phyloP scores from a whole-genome alignment of 2,329 filamentous ascomycete species.

The Fusarium sp. region DNA sequence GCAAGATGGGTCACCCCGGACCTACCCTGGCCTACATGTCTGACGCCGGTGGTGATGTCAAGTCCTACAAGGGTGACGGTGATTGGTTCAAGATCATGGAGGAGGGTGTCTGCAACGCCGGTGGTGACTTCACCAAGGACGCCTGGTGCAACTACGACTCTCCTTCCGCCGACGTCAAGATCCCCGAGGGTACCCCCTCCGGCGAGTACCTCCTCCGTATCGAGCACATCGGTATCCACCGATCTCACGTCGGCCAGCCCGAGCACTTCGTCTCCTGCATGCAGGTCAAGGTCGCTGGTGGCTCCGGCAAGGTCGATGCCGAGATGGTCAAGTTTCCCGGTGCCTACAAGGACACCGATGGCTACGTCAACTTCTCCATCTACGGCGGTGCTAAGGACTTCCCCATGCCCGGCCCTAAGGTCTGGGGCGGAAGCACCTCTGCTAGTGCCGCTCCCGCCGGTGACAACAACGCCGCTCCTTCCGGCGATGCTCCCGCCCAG shows the following conservation, averaged over 20 bases:
- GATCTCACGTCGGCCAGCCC: conserved; percentile 26
- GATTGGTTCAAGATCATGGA: conserved; percentile 30
- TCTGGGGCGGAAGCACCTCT: conserved; percentile 2
- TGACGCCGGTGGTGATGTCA: conserved; percentile 9
- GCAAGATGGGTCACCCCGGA: conserved; percentile 18
- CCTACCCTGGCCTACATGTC: conserved; percentile 30
- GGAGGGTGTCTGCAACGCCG: conserved; percentile 25
- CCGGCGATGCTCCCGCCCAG: not conserved
- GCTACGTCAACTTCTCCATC: conserved; percentile 28
- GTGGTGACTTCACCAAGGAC: conserved; percentile 28
- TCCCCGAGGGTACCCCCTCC: conserved; percentile 17
- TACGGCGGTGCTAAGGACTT: conserved; percentile 19
- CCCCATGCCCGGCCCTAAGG: conserved; percentile 25
- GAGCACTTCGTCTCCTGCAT: conserved; percentile 28
- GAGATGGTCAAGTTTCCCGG: conserved; percentile 28
- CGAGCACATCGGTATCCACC: conserved; percentile 24
- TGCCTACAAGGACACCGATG: conserved; percentile 22
- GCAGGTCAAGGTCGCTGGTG: conserved; percentile 22
- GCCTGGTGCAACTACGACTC: conserved; percentile 29
- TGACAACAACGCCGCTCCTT: not conserved
- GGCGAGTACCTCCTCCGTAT: conserved; percentile 28
- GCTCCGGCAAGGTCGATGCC: conserved; percentile 17
- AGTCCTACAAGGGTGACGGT: conserved; percentile 22
- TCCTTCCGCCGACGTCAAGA: conserved; percentile 15
- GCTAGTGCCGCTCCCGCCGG: not conserved